These are phyloP conservation scores for Inonotus obliquus DNA, from an alignment of 1,284 basidiomycete genomes.

Conservation along the genomic window DNA sequence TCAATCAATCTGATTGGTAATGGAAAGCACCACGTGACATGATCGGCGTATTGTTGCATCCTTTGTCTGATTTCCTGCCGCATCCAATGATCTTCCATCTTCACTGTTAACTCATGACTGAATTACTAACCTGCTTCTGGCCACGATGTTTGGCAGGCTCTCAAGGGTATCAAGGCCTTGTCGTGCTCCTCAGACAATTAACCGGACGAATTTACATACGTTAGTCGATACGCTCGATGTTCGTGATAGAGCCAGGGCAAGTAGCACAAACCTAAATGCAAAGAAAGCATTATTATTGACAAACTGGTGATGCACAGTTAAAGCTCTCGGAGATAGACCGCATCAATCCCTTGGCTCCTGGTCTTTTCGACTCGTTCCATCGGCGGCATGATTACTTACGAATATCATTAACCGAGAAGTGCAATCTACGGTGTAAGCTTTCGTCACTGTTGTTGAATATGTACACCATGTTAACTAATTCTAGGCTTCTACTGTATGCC, in stretches of 20 bases:
- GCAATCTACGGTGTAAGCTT: conserved; percentile 77
- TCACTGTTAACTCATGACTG: background rate
- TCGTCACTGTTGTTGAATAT: background rate
- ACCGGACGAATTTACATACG: background rate
- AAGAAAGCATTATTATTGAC: background rate
- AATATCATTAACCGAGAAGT: conserved; percentile 82
- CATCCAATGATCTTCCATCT: background rate
- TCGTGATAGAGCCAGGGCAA: conserved; percentile 7
- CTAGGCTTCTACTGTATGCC: conserved; percentile 91
- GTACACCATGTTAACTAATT: background rate
- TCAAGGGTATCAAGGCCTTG: background rate
- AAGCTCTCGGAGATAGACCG: conserved; percentile 9
- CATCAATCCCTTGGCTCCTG: conserved; percentile 28
- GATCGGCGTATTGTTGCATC: background rate
- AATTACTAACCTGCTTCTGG: background rate
- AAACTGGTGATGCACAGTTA: background rate
- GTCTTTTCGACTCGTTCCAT: conserved; percentile 62
- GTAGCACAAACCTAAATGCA: background rate
- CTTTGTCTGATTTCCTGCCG: background rate
- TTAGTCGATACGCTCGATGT: background rate
- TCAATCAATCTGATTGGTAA: too few species aligned
- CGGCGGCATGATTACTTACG: conserved; percentile 79
- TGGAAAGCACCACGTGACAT: background rate
- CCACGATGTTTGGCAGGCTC: background rate
- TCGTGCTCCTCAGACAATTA: background rate